phyloP scores from a whole-genome alignment of 305 asterid species.

The Fraxinus nigra region DNA sequence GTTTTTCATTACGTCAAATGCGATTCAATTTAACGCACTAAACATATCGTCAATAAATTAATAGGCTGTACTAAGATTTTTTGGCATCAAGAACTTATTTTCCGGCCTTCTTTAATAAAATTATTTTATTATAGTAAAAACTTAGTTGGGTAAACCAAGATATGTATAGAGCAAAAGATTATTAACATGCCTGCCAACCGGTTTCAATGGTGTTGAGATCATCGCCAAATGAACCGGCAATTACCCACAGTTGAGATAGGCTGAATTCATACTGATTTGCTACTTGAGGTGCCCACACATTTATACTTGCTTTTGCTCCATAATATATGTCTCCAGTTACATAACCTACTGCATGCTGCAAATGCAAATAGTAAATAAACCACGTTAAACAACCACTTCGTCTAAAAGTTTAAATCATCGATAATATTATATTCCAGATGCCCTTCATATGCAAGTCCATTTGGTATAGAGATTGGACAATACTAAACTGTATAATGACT shows the following conservation, averaged over 20 bases:
- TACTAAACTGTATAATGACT: neutral
- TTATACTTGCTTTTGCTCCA: slow-evolving; percentile 89
- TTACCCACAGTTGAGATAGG: slow-evolving; percentile 85
- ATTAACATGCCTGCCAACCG: slow-evolving; percentile 87
- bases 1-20: neutral
- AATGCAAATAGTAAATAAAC: neutral
- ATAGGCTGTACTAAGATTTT: neutral
- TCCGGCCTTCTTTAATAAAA: neutral
- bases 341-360: slow-evolving; percentile 91
- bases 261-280: slow-evolving; percentile 72
- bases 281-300: slow-evolving; percentile 84
- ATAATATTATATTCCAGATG: neutral
- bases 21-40: neutral
- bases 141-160: neutral
- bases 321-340: slow-evolving; percentile 75
- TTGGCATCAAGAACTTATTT: neutral
- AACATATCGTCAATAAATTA: neutral
- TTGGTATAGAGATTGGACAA: neutral
- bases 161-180: neutral
- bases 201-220: slow-evolving; percentile 99
- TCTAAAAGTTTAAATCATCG: neutral
- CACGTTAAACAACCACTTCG: neutral
- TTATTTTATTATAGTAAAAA: neutral
- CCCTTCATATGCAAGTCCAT: neutral
- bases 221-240: slow-evolving; percentile 85